A percentile compares a stretch with the other conserved stretches of the same genome.
Evolutionary conservation across 2,329 filamentous ascomycete species (phyloP).

Genomic region (Cladosporium colombiae): DNA sequence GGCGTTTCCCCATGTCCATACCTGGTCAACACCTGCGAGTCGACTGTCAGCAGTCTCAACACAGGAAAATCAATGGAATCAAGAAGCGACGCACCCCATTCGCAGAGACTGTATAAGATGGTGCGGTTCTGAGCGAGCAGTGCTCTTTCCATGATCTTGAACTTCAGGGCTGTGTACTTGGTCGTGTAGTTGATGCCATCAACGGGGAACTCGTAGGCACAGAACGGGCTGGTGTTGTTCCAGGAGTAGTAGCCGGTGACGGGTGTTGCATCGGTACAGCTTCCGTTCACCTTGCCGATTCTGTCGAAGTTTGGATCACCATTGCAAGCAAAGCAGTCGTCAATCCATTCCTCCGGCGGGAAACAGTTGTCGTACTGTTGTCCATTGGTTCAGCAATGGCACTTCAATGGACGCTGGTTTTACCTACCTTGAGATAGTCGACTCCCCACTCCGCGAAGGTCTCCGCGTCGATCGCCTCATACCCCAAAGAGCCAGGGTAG

Average conservation of each 20-base stretch:
- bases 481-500: slow-evolving; percentile 59
- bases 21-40: slow-evolving; percentile 28
- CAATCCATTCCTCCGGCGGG: slow-evolving; percentile 15
- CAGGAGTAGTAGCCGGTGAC: slow-evolving; percentile 23
- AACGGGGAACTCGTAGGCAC: slow-evolving; percentile 21
- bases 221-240: slow-evolving; percentile 22
- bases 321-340: slow-evolving; percentile 24
- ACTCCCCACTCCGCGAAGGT: slow-evolving; percentile 61
- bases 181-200: slow-evolving; percentile 26
- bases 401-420: background rate
- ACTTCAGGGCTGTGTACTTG: slow-evolving; percentile 25
- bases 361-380: slow-evolving; percentile 26
- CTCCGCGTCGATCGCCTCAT: slow-evolving; percentile 59
- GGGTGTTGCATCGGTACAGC: slow-evolving; percentile 21
- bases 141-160: slow-evolving; percentile 27
- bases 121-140: slow-evolving; percentile 34
- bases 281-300: slow-evolving; percentile 21
- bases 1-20: slow-evolving; percentile 39
- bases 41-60: background rate
- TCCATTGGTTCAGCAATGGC: slow-evolving; percentile 11
- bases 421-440: slow-evolving; percentile 54
- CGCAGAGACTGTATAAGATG: slow-evolving; percentile 41
- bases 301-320: slow-evolving; percentile 19
- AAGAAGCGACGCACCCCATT: slow-evolving; percentile 40
- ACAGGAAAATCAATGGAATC: background rate